Evolutionary conservation across 768 basidiomycete species (phyloP).

Genomic region (Suillus lakei): DNA sequence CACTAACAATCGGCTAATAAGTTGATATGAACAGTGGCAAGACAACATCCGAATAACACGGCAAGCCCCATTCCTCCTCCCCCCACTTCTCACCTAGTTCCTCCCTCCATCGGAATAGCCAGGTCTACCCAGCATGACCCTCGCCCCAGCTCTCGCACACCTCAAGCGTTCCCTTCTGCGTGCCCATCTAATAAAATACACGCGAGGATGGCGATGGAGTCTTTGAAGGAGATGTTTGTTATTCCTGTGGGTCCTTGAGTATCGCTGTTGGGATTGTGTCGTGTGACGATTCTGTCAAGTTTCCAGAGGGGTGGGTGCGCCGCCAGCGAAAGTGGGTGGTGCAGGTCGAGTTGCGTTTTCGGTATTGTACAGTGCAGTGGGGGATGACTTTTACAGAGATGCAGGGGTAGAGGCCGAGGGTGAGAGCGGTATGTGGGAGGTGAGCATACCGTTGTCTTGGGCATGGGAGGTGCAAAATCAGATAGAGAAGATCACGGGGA

Average conservation of each 20-base stretch:
- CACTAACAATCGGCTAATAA: neutral
- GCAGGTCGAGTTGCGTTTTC: too few species aligned
- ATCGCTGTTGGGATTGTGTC: too few species aligned
- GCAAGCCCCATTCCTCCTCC: constrained; percentile 56
- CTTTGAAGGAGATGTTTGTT: constrained; percentile 27
- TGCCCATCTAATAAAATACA: constrained; percentile 59
- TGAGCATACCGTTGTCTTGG: too few species aligned
- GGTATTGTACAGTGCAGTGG: too few species aligned
- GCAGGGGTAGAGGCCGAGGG: too few species aligned
- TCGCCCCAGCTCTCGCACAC: constrained; percentile 28
- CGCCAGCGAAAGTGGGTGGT: too few species aligned
- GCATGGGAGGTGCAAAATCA: too few species aligned
- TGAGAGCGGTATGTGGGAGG: too few species aligned
- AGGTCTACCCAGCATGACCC: constrained; percentile 33
- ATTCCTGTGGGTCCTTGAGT: neutral
- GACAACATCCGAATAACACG: constrained; percentile 59
- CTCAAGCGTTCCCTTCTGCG: constrained; percentile 47
- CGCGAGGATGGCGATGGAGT: constrained; percentile 36
- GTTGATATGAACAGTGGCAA: constrained; percentile 56
- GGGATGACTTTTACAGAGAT: too few species aligned
- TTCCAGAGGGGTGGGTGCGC: too few species aligned
- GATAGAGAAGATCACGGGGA: too few species aligned
- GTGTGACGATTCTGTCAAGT: too few species aligned
- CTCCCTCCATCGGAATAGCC: constrained; percentile 40
- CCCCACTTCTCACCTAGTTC: constrained; percentile 55